These are phyloP conservation scores for Aspergillus pseudoterreus DNA, from an alignment of 2,329 filamentous ascomycete genomes.

Conservation along the genomic window DNA sequence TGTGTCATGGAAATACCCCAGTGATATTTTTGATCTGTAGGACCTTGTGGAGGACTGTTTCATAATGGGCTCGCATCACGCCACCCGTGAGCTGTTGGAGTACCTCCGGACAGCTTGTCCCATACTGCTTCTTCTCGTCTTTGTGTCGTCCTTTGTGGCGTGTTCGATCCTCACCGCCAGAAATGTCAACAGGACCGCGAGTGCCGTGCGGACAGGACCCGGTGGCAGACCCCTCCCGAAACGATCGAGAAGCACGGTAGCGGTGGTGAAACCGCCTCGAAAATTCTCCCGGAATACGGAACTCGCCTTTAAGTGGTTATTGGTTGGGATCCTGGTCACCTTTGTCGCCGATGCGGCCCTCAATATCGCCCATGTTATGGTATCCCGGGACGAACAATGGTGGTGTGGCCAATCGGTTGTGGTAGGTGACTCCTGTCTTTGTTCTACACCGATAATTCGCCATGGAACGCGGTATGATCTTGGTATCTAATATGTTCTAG, in stretches of 20 bases:
- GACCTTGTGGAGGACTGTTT: slow-evolving; percentile 19
- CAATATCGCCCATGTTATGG: slow-evolving; percentile 70
- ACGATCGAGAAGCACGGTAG: slow-evolving; percentile 49
- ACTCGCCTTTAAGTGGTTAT: slow-evolving; percentile 71
- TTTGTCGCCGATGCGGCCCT: slow-evolving; percentile 72
- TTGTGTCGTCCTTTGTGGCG: slow-evolving; percentile 58
- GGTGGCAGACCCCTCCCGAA: slow-evolving; percentile 84
- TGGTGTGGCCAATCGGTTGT: slow-evolving; percentile 78
- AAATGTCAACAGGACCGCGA: slow-evolving; percentile 43
- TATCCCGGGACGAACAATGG: slow-evolving; percentile 63
- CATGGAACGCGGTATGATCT: not conserved
- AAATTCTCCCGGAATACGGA: slow-evolving; percentile 66
- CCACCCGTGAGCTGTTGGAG: slow-evolving; percentile 42
- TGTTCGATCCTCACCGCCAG: slow-evolving; percentile 57
- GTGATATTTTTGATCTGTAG: slow-evolving; percentile 17
- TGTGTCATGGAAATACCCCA: slow-evolving; percentile 34
- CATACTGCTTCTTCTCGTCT: slow-evolving; percentile 61
- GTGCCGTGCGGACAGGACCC: slow-evolving; percentile 63
- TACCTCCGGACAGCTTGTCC: slow-evolving; percentile 59
- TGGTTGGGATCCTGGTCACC: slow-evolving; percentile 66
- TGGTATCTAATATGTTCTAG: slow-evolving; percentile 43
- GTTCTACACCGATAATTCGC: not conserved
- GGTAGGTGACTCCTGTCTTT: slow-evolving; percentile 51
- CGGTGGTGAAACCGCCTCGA: slow-evolving; percentile 46
- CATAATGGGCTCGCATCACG: slow-evolving; percentile 35